phyloP scores from a whole-genome alignment of 2,329 filamentous ascomycete species.

The Oidium heveae region DNA sequence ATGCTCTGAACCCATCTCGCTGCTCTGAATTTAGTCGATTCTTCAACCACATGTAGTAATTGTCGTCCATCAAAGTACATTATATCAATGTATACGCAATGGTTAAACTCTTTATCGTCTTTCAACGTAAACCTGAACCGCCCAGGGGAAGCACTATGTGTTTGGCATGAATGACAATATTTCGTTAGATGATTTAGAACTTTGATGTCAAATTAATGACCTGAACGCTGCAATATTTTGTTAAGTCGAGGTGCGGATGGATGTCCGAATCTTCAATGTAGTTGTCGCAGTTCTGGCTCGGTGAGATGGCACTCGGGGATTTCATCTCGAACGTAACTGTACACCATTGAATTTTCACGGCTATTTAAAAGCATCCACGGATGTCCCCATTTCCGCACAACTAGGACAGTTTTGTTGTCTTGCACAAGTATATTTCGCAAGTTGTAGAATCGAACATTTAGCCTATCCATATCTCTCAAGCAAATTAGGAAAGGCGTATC shows the following conservation, averaged over 20 bases:
- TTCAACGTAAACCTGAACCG: not conserved
- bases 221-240: not conserved
- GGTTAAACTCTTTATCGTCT: not conserved
- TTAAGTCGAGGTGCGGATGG: not conserved
- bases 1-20: not conserved
- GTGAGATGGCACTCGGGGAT: not conserved
- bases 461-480: not conserved
- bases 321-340: not conserved
- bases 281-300: too few relatives aligned
- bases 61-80: not conserved
- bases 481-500: not conserved
- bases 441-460: not conserved
- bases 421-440: not conserved
- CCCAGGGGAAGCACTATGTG: not conserved
- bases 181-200: not conserved
- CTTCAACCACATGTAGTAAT: not conserved
- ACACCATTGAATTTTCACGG: not conserved
- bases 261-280: too few relatives aligned
- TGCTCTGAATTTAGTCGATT: not conserved
- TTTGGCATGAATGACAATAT: not conserved
- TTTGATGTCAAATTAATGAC: not conserved
- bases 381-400: not conserved
- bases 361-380: not conserved
- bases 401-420: not conserved
- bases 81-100: not conserved